Conservation (phyloP, 345 rosid species). For the Aethionema arabicum region DNA sequence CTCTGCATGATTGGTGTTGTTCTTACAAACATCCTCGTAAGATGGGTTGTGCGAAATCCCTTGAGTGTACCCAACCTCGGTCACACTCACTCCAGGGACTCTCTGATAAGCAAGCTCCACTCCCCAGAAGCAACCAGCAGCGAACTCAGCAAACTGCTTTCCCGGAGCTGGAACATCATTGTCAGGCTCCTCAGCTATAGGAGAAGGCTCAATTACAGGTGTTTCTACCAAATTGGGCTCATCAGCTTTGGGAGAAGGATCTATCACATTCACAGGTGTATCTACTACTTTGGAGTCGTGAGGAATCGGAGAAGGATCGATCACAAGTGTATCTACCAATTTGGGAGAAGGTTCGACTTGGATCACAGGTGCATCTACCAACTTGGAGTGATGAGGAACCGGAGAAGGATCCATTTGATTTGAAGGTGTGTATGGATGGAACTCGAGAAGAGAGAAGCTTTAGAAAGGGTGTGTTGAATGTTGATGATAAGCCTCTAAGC, state of each 20-base stretch:
- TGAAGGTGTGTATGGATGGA: neutral
- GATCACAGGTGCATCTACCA: neutral
- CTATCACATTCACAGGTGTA: neutral
- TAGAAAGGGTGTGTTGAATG: neutral
- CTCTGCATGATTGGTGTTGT: constrained; percentile 67
- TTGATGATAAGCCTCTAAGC: constrained; percentile 1
- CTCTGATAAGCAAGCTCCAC: constrained; percentile 87
- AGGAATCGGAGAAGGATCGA: neutral
- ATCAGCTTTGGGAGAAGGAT: neutral
- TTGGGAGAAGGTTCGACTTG: neutral
- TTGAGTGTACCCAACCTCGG: constrained; percentile 83
- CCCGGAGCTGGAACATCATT: constrained; percentile 76
- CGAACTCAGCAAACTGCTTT: constrained; percentile 74
- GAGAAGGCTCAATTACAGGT: constrained; percentile 47
- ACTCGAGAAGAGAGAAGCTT: too few species aligned
- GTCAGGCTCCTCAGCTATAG: constrained; percentile 70
- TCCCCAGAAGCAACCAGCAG: constrained; percentile 97
- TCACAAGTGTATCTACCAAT: neutral
- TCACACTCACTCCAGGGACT: constrained; percentile 63
- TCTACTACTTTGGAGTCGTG: neutral
- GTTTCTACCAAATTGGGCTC: constrained; percentile 27
- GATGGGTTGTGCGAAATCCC: constrained; percentile 65
- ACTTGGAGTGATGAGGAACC: neutral
- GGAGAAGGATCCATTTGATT: constrained; percentile 19
- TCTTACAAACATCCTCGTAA: constrained; percentile 74